phyloP scores from a whole-genome alignment of 306 rosid genomes.

The Senna tora region DNA sequence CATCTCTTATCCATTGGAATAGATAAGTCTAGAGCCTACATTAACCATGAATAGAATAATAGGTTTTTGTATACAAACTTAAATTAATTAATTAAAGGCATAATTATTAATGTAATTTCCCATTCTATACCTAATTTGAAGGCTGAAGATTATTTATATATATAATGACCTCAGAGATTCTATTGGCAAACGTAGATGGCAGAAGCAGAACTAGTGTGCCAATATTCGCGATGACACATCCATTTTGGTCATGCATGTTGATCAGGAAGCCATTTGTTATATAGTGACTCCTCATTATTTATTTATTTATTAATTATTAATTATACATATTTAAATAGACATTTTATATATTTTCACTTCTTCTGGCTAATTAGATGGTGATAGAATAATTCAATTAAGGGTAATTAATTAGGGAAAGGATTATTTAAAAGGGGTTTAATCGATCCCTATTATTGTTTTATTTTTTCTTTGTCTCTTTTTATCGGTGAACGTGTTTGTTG shows the following conservation, averaged over 20 bases:
- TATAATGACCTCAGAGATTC: slow-evolving; percentile 13
- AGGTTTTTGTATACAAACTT: slow-evolving; percentile 6
- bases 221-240: neutral
- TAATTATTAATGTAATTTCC: slow-evolving; percentile 19
- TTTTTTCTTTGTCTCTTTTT: slow-evolving; percentile 25
- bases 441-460: neutral
- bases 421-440: no score
- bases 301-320: neutral
- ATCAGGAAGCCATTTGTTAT: neutral
- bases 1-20: neutral
- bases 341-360: no score
- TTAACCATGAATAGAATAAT: neutral
- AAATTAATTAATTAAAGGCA: slow-evolving; percentile 15
- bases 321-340: neutral
- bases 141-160: neutral
- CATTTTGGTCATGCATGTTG: neutral
- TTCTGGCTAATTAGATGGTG: no score
- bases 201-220: neutral
- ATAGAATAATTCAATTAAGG: no score
- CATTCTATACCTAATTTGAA: slow-evolving; percentile 9
- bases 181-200: slow-evolving; percentile 22
- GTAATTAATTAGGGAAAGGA: neutral
- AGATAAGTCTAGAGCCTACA: neutral
- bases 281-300: neutral
- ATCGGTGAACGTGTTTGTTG: slow-evolving; percentile 39